Percentiles rank a stretch among this genome's conserved stretches.
phyloP scores from a whole-genome alignment of 2,329 filamentous ascomycete genomes.

The Claviceps citrina region DNA sequence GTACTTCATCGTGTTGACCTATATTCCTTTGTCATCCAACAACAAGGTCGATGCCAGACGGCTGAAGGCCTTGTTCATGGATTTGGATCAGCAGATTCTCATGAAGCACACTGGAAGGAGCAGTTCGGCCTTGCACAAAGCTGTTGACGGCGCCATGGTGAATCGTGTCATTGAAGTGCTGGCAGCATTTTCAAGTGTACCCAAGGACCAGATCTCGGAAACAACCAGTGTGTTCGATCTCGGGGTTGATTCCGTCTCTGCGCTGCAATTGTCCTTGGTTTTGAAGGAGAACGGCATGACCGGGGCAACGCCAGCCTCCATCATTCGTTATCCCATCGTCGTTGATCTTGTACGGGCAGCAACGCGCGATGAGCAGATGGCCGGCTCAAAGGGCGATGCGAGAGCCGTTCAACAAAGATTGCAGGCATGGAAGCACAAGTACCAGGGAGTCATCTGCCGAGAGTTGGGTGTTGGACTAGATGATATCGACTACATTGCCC shows the following conservation, averaged over 20 bases:
- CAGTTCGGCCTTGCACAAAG: constrained; percentile 11
- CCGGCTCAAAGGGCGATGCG: constrained; percentile 11
- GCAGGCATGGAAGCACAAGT: constrained; percentile 46
- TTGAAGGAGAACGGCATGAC: constrained; percentile 49
- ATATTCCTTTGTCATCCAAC: constrained; percentile 69
- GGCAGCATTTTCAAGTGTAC: constrained; percentile 33
- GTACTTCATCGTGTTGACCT: constrained; percentile 56
- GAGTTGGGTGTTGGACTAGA: constrained; percentile 32
- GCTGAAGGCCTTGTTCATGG: constrained; percentile 50
- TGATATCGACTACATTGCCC: constrained; percentile 57
- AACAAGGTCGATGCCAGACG: constrained; percentile 73
- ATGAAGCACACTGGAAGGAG: constrained; percentile 34
- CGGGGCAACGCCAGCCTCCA: constrained; percentile 44
- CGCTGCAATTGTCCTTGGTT: constrained; percentile 49
- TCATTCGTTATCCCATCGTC: constrained; percentile 48
- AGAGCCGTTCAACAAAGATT: constrained; percentile 44
- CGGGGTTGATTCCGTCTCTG: constrained; percentile 77
- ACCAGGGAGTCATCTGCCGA: constrained; percentile 36
- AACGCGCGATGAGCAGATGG: not conserved
- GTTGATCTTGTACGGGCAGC: constrained; percentile 29
- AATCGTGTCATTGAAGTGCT: constrained; percentile 38
- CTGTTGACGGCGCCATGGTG: constrained; percentile 23
- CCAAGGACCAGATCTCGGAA: constrained; percentile 28
- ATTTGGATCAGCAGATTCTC: constrained; percentile 43
- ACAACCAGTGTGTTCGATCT: constrained; percentile 66